Base-by-base conservation (phyloP, 2,329 filamentous ascomycete genomes). In the Ceratocystis ficicola region DNA sequence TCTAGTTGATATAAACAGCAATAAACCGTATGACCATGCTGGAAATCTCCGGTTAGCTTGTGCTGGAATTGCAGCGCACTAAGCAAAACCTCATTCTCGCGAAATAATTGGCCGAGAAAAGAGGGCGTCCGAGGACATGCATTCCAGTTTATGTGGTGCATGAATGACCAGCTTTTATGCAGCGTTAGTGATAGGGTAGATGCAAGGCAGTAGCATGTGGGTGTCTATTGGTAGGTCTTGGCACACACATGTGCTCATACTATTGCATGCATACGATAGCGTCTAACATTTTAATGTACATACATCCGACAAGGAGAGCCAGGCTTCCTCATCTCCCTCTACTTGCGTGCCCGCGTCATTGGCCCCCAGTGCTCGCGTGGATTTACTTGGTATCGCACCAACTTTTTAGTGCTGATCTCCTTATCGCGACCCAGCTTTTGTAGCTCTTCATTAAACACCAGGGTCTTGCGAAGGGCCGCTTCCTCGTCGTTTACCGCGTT, bases 291-390 rank as follows among this genome's bases (percentile, higher is more conserved):
- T n/a, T 44, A 25, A 36, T 55, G 12, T 28, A 64, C 22, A 32
- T 55, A 17, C 28, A 57, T 41, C 10, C 3, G 12, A 41, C 36
- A 41, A 41, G 36, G 36, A 15, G 62, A 15, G 79, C 75, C 74
- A n/a, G 1, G 20, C 6, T 15, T 7, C n/a, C 46, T n/a, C 7
- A 6, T 22, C 46, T 77, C 78, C 69, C 74, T 79, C 55, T 67
- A 67, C 50, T 67, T 67, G 25, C 64, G 64, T 30, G 83, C 83
- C 69, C 78, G 78, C 64, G 77, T 79, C 84, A 95, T 85, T 0
- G 94, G 94, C 0, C 94, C 94, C 94, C 94, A 99, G 74, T 97
- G 94, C 72, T 90, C 86, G 68, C 87, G 80, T 59, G 94, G 94
- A 73, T 97, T 97, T 68, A 86, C 77, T 77, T 96, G 94, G 75